phyloP scores from a whole-genome alignment of 331 rosid genomes.

The Cucumis variabilis region DNA sequence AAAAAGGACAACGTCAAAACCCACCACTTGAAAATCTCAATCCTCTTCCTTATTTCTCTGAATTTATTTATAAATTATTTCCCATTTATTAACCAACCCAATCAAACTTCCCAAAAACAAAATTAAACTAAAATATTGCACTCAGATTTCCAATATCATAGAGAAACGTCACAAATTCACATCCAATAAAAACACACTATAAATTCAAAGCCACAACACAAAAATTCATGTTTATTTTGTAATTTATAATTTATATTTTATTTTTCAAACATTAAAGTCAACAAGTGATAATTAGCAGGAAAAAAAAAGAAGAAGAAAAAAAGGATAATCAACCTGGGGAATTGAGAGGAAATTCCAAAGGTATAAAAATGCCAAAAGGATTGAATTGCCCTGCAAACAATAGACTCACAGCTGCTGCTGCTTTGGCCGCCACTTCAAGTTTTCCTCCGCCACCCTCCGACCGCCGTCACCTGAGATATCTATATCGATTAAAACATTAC shows the following conservation, averaged over 20 bases:
- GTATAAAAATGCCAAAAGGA: slow-evolving; percentile 21
- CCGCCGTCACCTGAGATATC: neutral
- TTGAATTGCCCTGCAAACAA: slow-evolving; percentile 20
- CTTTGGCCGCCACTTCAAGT: neutral
- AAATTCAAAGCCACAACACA: neutral
- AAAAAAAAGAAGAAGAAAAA: neutral
- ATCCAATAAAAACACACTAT: neutral
- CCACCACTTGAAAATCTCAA: too few species aligned
- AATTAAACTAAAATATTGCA: neutral
- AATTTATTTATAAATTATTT: neutral
- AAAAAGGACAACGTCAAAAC: too few species aligned
- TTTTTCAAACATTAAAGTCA: neutral
- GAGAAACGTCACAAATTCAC: too few species aligned
- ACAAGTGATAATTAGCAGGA: neutral
- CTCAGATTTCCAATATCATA: neutral
- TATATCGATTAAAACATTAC: neutral
- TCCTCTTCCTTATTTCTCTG: neutral
- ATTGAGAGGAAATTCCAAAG: neutral
- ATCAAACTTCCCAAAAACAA: neutral
- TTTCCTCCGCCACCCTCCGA: slow-evolving; percentile 5
- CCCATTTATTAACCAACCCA: neutral
- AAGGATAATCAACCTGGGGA: neutral
- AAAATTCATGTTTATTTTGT: neutral
- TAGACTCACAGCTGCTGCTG: neutral
- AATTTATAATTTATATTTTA: too few species aligned